A percentile compares a stretch with the other conserved stretches of the same genome.
phyloP scores from a whole-genome alignment of 305 asterid species.

The Coffea humblotiana region DNA sequence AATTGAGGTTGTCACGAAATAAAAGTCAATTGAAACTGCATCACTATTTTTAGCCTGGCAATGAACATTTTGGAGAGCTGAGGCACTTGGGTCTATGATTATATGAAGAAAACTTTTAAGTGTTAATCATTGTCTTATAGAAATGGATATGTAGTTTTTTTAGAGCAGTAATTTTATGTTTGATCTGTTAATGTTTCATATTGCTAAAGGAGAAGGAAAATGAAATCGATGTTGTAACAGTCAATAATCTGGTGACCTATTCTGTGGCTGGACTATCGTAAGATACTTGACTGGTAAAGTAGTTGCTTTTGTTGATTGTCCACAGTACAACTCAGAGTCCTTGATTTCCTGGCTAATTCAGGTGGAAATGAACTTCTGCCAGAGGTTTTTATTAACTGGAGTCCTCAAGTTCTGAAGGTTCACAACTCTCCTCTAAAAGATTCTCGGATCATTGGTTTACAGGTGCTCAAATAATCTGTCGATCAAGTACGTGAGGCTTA shows the following conservation, averaged over 20 bases:
- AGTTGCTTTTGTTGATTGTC: conserved; percentile 4
- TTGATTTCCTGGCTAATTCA: neutral
- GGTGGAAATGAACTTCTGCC: neutral
- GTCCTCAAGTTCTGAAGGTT: neutral
- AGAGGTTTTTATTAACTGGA: neutral
- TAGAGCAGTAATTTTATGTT: neutral
- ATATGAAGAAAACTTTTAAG: neutral
- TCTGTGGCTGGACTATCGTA: neutral
- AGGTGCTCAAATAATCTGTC: neutral
- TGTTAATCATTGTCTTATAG: neutral
- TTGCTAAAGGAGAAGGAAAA: neutral
- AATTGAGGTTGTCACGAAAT: neutral
- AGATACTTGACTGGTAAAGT: neutral
- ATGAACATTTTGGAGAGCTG: neutral
- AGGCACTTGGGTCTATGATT: neutral
- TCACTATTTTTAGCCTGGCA: neutral
- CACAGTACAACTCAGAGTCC: neutral
- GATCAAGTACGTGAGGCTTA: neutral
- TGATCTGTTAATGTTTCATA: neutral
- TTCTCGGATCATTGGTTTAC: neutral
- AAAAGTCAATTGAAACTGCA: neutral
- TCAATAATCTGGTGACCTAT: neutral
- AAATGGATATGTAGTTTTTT: neutral
- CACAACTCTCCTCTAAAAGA: neutral
- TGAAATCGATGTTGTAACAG: neutral